Evolutionary conservation across 2,329 filamentous ascomycete species (phyloP), one percentile per base, ranked within the genome.

Genomic region (Leptographium galeiforme): DNA sequence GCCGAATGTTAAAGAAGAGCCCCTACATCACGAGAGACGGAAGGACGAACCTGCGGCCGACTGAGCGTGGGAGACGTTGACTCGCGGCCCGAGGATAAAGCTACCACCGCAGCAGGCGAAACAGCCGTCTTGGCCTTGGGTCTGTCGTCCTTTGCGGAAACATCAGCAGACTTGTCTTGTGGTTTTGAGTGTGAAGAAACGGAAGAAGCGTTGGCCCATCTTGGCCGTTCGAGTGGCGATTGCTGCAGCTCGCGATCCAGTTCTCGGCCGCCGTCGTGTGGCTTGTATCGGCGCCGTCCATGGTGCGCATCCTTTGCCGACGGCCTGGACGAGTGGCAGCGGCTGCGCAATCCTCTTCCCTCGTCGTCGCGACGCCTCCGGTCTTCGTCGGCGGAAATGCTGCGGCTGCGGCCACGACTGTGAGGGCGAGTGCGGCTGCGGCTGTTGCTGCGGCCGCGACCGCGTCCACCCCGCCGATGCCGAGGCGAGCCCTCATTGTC

Each of bases 101-200:
- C 34, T 13, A 38, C 46, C 19, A 50, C n/a, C 38, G 53, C 45
- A n/a, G 36, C 44, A 19, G 45, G 32, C 6, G 45, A 6, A n/a
- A 16, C 19, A 11, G 33, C 10, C 8, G 48, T 30, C 10, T 62
- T 61, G 59, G 25, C 60, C 58, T 59, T 63, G 57, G 62, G 61
- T 67, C 68, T 72, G 63, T 68, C 66, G 67, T 72, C 65, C 68
- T 70, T 67, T 67, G 70, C 69, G 63, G 67, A 72, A 74, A 67
- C 67, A 79, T 82, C 78, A 81, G 74, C 76, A 65, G 72, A 73
- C 67, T 69, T 77, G 66, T 72, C 66, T 69, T 68, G 72, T 63
- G 65, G 65, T 64, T 69, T 71, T 66, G 72, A 70, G 63, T 68
- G 67, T 65, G 72, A 73, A 63, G 76, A 75, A 63, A 70, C 70